Evolutionary conservation across 176 grass and related monocot genomes (phyloP).

Genomic region (Oryza longistaminata): DNA sequence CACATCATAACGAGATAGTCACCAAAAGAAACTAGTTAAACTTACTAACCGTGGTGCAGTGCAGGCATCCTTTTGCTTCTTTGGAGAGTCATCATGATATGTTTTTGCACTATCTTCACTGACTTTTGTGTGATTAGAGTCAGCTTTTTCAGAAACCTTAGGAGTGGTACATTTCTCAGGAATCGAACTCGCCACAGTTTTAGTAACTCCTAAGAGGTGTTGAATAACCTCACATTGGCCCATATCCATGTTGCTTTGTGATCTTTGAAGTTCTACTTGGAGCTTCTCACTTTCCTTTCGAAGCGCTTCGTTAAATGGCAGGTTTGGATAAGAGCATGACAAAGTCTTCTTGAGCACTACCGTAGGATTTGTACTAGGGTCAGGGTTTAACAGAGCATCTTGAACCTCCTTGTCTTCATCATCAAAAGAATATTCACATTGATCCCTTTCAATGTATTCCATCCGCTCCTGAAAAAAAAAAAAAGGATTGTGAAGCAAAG

Average conservation of each 20-base stretch:
- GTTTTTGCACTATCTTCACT: constrained; percentile 40
- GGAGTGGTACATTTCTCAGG: constrained; percentile 52
- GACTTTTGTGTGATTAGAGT: constrained; percentile 31
- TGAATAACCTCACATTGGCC: constrained; percentile 87
- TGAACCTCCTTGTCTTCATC: constrained; percentile 97
- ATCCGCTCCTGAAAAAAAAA: constrained; percentile 65
- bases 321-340: constrained; percentile 88
- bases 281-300: constrained; percentile 94
- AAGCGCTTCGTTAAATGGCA: constrained; percentile 88
- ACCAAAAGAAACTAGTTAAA: constrained; percentile 9
- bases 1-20: constrained; percentile 20
- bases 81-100: constrained; percentile 41
- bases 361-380: constrained; percentile 57
- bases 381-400: constrained; percentile 73
- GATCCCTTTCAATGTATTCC: constrained; percentile 88
- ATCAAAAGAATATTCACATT: constrained; percentile 93
- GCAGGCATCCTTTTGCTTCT: constrained; percentile 42
- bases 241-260: constrained; percentile 79
- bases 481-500: constrained; percentile 6
- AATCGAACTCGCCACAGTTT: constrained; percentile 61
- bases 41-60: constrained; percentile 43
- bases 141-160: constrained; percentile 46
- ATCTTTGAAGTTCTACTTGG: constrained; percentile 89
- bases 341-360: constrained; percentile 84
- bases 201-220: constrained; percentile 82